Evolutionary conservation across 495 filamentous ascomycete genomes (phyloP), one percentile per base, ranked within the genome.

Genomic region (Neurospora sp.): DNA sequence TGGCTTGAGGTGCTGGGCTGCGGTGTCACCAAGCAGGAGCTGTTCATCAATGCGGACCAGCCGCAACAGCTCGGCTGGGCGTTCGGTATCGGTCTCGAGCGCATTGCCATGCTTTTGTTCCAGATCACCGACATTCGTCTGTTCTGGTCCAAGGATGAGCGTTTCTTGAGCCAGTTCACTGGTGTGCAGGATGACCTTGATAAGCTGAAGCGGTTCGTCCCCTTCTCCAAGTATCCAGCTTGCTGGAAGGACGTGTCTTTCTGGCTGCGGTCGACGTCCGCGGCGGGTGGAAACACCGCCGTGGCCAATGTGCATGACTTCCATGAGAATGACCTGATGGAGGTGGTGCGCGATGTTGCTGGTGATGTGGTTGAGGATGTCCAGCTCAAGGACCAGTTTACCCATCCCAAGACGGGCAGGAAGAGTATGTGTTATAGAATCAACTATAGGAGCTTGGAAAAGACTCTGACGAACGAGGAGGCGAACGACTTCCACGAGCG

Each of bases 281-380:
- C 86, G 70, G 88, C 17, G 88, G 89, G 69, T 86, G 86, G 69
- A 36, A 80, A 80, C 37, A 72, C 74, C 21, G 59, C 28, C n/a
- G 81, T 79, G 39, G 81, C 84, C 21, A 82, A 80, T 38, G 76
- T 71, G 17, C 80, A 79, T 39, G 83, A 85, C 62, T 92, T 97
- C 75, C 94, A 97, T 78, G 94, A 95, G 82, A 98, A 99, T 81
- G 96, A 99, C 83, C 83, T 99, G 48, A 98, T 98, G 95, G 96
- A 98, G 84, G 85, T 97, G 70, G 91, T 97, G 15, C 87, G 96
- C 54, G 89, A 89, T 34, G 87, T 93, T 37, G 92, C 88, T 10
- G 94, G 93, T 19, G 92, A 97, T 80, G 79, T 89, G 43, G 93
- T 96, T 21, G 96, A 98, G 83, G 92, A 96, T 79, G 96, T 97